Percentiles rank a stretch among this genome's conserved stretches.
phyloP scores from a whole-genome alignment of 495 filamentous ascomycete genomes.

The Filosporella fistucella region DNA sequence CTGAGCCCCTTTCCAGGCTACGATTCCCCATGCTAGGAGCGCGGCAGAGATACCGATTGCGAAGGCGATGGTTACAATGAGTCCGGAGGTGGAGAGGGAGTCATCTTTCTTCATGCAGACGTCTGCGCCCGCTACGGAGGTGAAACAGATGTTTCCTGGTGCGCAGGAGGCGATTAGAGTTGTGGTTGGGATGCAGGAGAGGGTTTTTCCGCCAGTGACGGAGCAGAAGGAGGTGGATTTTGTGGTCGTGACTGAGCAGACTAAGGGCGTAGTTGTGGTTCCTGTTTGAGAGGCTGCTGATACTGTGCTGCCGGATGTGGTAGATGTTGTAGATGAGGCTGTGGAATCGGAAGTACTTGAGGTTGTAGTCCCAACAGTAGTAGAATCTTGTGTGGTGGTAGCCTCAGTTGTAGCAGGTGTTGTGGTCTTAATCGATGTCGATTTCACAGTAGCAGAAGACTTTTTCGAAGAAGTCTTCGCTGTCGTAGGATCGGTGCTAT shows the following conservation, averaged over 20 bases:
- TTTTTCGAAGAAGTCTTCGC: too few relatives aligned
- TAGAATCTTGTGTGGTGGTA: neutral
- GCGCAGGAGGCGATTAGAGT: constrained; percentile 33
- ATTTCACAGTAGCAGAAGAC: neutral
- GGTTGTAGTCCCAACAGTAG: constrained; percentile 3
- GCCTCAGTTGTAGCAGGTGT: neutral
- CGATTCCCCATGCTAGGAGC: constrained; percentile 31
- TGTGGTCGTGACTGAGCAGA: constrained; percentile 34
- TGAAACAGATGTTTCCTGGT: constrained; percentile 38
- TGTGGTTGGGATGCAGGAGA: constrained; percentile 33
- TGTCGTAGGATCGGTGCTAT: neutral
- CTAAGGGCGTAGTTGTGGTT: constrained; percentile 3
- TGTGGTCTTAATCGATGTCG: neutral
- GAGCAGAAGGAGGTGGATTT: constrained; percentile 28
- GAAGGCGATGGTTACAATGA: constrained; percentile 39
- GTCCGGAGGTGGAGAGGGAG: constrained; percentile 28
- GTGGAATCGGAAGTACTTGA: neutral
- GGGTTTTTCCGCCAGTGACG: constrained; percentile 25
- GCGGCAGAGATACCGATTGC: constrained; percentile 25
- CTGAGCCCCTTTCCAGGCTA: constrained; percentile 34
- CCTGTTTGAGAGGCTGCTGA: neutral
- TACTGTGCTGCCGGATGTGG: neutral
- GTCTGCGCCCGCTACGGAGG: constrained; percentile 23
- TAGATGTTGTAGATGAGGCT: neutral
- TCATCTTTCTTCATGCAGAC: constrained; percentile 40